Base-by-base conservation (phyloP, 768 basidiomycete species). In the Cyathus striatus region DNA sequence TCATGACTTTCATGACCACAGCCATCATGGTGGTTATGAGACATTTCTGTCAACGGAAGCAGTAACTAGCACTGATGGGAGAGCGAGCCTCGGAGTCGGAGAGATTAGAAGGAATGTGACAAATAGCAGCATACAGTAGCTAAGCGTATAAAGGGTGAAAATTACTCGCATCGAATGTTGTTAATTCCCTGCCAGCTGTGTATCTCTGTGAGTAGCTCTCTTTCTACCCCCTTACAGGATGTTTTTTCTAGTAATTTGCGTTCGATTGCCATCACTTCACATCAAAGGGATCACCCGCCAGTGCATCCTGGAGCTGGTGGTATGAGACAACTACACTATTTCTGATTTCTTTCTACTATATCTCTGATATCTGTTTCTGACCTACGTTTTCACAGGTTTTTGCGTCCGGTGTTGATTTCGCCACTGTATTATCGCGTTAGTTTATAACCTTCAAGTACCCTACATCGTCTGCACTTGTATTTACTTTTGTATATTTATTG, bases 161-260 rank as follows among this genome's bases (percentile, higher is more conserved):
- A n/a, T n/a, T n/a, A n/a, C n/a, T n/a, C n/a, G n/a, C n/a, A n/a
- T n/a, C n/a, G n/a, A n/a, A n/a, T n/a, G n/a, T n/a, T n/a, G n/a
- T n/a, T n/a, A n/a, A n/a, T n/a, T n/a, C n/a, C n/a, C n/a, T n/a
- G n/a, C n/a, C n/a, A n/a, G n/a, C n/a, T n/a, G n/a, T n/a, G n/a
- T 37, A 12, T 4, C 13, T 20, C 18, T 5, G 35, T 37, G 35
- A 37, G 35, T 37, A 13, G 9, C 18, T 32, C 30, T 3, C 5
- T 20, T 37, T n/a, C 5, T 10, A n/a, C 21, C 18, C 18, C 13
- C 18, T 53, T 23, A n/a, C 45, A 53, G 63, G 76, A 86, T 87
- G 83, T 52, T 70, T 62, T 68, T 51, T 71, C n/a, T n/a, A 67
- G 86, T 89, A 89, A 89, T 89, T 89, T 89, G 86, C 86, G 86